phyloP scores from a whole-genome alignment of 208 protist species.

The Trypanosoma cruzi region DNA sequence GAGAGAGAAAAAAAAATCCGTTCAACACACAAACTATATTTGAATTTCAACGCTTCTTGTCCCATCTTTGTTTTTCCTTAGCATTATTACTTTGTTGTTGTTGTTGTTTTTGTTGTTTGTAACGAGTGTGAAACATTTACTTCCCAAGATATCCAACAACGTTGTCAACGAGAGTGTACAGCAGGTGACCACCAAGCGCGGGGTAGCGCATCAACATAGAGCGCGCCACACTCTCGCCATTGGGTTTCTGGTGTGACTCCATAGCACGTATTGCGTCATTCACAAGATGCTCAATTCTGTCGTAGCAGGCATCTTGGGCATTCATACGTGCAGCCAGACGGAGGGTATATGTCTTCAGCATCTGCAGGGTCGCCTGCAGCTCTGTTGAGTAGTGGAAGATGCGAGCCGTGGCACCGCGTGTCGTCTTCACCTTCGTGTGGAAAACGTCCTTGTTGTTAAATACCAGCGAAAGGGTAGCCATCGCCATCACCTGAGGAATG shows the following conservation, averaged over 20 bases:
- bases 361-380: constrained; percentile 38
- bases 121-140: too few relatives aligned
- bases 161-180: constrained; percentile 50
- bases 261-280: constrained; percentile 29
- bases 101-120: too few relatives aligned
- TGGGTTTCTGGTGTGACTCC: constrained; percentile 23
- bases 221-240: constrained; percentile 36
- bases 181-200: constrained; percentile 48
- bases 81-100: too few relatives aligned
- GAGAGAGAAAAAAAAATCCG: too few relatives aligned
- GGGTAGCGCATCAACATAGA: constrained; percentile 53
- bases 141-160: constrained; percentile 42
- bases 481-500: constrained; percentile 98
- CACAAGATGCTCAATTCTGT: constrained; percentile 32
- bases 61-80: too few relatives aligned
- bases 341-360: constrained; percentile 48
- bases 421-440: constrained; percentile 92
- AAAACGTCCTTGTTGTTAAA: constrained; percentile 96
- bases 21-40: too few relatives aligned
- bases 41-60: too few relatives aligned
- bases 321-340: constrained; percentile 28
- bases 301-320: constrained; percentile 32
- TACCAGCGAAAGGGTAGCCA: constrained; percentile 91
- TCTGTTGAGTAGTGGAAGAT: constrained; percentile 54
- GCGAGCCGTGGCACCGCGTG: constrained; percentile 73